Evolutionary conservation across 73 alveolate genomes (phyloP), one percentile per base, ranked within the genome.

Genomic region (Paramecium tetraurelia): DNA sequence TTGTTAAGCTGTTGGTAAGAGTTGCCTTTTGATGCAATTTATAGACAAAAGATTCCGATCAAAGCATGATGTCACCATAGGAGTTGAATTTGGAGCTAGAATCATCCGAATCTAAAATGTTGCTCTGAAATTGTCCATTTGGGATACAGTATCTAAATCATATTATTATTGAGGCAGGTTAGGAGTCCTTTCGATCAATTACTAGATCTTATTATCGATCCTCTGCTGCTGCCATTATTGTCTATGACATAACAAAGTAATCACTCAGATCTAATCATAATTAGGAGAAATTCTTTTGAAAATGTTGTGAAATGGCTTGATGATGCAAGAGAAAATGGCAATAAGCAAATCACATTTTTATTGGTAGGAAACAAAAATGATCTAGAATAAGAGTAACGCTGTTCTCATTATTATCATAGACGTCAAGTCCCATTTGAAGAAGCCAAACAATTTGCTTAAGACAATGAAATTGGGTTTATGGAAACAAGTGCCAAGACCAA

Each of bases 61-160:
- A 18, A 92, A 96, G 43, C 99, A 97, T 90, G 99, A 97, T 88
- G 96, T 96, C 50, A 97, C 99, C 5, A 95, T 97, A 38, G 99
- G 99, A 22, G 99, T 97, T 12, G 99, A 97, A 92, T 97, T 97
- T 83, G 99, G 99, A 24, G 98, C 99, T 18, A 94, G 98, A 87
- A 96, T 96, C 29, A 93, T 97, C 40, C 80, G 96, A 63, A 89
- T 97, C 44, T 59, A 96, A 68, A 86, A 93, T 53, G 93, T 95
- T 85, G 86, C 94, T 48, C 90, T 97, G 46, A 97, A 97, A 95
- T 92, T 97, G 27, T 95, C 95, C 86, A 97, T 97, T 57, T 97
- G 99, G 99, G 99, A 97, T 85, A 97, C 99, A 85, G 99, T 95
- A 95, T 85, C 84, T 31, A 85, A 53, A 59, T 59, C 18, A n/a